These are phyloP conservation scores for Calonectria pseudoreteaudii DNA, from an alignment of 2,329 filamentous ascomycete genomes.

Conservation along the genomic window DNA sequence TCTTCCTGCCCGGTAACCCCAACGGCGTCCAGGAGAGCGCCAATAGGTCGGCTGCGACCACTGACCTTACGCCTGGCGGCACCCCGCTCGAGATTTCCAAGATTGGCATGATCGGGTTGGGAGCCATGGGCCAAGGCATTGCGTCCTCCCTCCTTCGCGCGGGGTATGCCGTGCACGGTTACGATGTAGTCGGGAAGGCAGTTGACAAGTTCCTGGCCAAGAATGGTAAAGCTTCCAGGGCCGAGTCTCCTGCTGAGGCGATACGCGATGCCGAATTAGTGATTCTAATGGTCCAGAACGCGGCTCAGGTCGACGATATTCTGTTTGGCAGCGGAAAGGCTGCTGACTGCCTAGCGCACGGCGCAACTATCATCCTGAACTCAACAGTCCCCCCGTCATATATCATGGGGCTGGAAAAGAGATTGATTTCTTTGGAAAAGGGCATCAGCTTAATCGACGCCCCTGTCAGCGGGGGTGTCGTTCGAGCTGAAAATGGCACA, in stretches of 20 bases:
- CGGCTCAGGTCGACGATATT: constrained; percentile 46
- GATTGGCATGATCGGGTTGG: constrained; percentile 51
- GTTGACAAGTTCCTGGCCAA: constrained; percentile 45
- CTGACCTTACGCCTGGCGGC: constrained; percentile 31
- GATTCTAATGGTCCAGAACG: constrained; percentile 52
- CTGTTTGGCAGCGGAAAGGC: constrained; percentile 47
- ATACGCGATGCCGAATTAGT: constrained; percentile 45
- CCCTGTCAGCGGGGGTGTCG: constrained; percentile 53
- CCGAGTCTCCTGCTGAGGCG: constrained; percentile 44
- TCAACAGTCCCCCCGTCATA: constrained; percentile 44
- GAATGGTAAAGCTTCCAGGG: constrained; percentile 37
- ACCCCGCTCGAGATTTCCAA: constrained; percentile 43
- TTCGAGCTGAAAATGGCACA: constrained; percentile 50
- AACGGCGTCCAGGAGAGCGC: constrained; percentile 32
- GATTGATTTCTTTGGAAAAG: constrained; percentile 36
- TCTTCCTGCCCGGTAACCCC: constrained; percentile 36
- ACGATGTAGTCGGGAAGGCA: constrained; percentile 46
- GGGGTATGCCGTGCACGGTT: constrained; percentile 48
- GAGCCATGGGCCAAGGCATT: constrained; percentile 55
- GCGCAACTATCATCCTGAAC: constrained; percentile 40
- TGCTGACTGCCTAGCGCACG: constrained; percentile 39
- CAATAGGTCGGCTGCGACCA: background rate
- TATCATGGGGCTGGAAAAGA: constrained; percentile 33
- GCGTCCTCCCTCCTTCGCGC: constrained; percentile 48
- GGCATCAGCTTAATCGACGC: constrained; percentile 49